Conservation (phyloP, 768 basidiomycete species). For the Trametes coccinea region DNA sequence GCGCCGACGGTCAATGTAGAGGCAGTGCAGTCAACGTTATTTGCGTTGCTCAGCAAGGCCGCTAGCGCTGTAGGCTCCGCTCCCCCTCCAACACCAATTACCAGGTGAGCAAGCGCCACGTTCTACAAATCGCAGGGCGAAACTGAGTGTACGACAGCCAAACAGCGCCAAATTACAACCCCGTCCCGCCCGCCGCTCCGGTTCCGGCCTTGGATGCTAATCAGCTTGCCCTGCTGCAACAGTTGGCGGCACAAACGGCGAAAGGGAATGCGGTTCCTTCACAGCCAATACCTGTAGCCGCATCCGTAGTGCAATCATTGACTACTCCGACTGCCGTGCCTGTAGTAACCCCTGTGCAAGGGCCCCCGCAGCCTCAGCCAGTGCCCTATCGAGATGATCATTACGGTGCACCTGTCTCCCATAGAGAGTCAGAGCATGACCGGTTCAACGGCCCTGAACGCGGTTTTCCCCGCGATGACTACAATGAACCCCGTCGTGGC, state of each 20-base stretch:
- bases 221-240: conserved; percentile 74
- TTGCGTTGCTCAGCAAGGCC: conserved; percentile 72
- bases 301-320: conserved; percentile 33
- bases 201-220: conserved; percentile 45
- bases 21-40: conserved; percentile 62
- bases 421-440: conserved; percentile 43
- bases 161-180: conserved; percentile 55
- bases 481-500: conserved; percentile 52
- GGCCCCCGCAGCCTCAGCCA: conserved; percentile 30
- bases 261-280: conserved; percentile 30
- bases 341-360: conserved; percentile 32
- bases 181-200: conserved; percentile 34
- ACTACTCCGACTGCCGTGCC: conserved; percentile 31
- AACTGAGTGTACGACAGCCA: conserved; percentile 44
- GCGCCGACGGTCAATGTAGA: conserved; percentile 24
- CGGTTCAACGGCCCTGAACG: conserved; percentile 46
- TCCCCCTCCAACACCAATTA: conserved; percentile 20
- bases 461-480: conserved; percentile 46
- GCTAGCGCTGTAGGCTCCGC: conserved; percentile 42
- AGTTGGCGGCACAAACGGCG: conserved; percentile 63
- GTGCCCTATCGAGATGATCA: conserved; percentile 48
- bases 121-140: not conserved
- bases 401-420: conserved; percentile 26
- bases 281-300: conserved; percentile 31
- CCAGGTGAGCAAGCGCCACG: conserved; percentile 39